Evolutionary conservation across 768 basidiomycete species (phyloP), one percentile per base, ranked within the genome.

Genomic region (Serendipita vermifera): DNA sequence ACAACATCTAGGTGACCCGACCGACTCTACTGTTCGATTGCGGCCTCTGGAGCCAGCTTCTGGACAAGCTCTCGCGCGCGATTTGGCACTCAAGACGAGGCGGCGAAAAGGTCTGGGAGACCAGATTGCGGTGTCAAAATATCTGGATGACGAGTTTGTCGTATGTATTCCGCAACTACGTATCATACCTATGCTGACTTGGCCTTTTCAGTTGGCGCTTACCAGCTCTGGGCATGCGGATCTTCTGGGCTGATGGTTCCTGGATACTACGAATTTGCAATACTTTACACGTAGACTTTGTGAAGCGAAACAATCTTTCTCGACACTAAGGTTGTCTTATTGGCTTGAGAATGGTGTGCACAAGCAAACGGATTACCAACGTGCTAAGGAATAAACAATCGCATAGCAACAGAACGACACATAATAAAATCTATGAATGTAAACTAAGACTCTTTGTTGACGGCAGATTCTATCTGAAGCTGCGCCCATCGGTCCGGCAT

Each of bases 141-240:
- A 96, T 71, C 69, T 97, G 66, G 93, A 97, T 68, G 91, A 96
- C 65, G 93, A 97, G 75, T 93, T 93, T 75, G 83, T 89, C 74
- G 83, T 87, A 68, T 65, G 85, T 78, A 15, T 14, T 35, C 29
- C 11, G 54, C 4, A 26, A 29, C 9, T 24, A 26, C 38, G 24
- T 31, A 36, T 31, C 26, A 24, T 17, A 14, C 14, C 26, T 55
- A n/a, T 2, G 22, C 55, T 62, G 22, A 58, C 26, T n/a, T 39
- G 41, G 15, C 43, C 56, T 59, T 17, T 43, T 38, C 55, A 93
- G 88, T 79, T 94, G 48, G 93, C 92, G 6, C 73, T 97, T 59
- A 92, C 91, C 57, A 92, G 93, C 17, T 92, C 90, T 40, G 93
- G 91, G n/a, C 91, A 96, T 70, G 90, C 85, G 31, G 92, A 97